These are phyloP conservation scores for Paecilomyces variotii DNA, from an alignment of 2,329 filamentous ascomycete species.

Conservation along the genomic window DNA sequence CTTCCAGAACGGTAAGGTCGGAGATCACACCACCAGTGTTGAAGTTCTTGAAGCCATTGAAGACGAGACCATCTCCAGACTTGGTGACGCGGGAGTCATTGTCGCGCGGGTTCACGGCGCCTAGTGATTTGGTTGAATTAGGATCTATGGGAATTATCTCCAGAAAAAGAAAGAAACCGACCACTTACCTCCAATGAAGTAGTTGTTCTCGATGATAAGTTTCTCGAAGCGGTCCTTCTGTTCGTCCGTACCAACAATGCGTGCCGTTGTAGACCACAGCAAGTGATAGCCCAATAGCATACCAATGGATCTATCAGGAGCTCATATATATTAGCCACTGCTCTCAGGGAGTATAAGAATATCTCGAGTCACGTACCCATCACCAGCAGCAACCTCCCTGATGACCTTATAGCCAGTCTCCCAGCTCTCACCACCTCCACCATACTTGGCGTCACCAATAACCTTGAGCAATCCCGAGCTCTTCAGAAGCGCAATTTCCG, in stretches of 20 bases:
- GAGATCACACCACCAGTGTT: conserved; percentile 61
- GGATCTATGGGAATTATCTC: neutral
- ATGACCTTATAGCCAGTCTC: conserved; percentile 51
- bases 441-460: conserved; percentile 43
- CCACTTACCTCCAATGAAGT: conserved; percentile 50
- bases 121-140: neutral
- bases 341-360: neutral
- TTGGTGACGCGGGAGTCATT: conserved; percentile 51
- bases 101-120: conserved; percentile 57
- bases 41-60: conserved; percentile 58
- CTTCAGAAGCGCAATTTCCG: conserved; percentile 46
- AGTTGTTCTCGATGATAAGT: conserved; percentile 55
- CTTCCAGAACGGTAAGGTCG: conserved; percentile 58
- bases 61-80: conserved; percentile 49
- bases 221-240: conserved; percentile 52
- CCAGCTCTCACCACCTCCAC: conserved; percentile 48
- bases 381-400: conserved; percentile 55
- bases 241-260: conserved; percentile 52
- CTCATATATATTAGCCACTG: neutral
- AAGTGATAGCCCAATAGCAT: conserved; percentile 61
- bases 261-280: conserved; percentile 55
- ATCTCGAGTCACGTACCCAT: conserved; percentile 40
- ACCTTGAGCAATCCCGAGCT: conserved; percentile 44
- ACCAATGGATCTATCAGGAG: conserved; percentile 44
- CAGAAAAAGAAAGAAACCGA: too few relatives aligned